These are phyloP conservation scores for Cinnamomum chago DNA, from an alignment of 164 flowering plant genomes.

Conservation along the genomic window DNA sequence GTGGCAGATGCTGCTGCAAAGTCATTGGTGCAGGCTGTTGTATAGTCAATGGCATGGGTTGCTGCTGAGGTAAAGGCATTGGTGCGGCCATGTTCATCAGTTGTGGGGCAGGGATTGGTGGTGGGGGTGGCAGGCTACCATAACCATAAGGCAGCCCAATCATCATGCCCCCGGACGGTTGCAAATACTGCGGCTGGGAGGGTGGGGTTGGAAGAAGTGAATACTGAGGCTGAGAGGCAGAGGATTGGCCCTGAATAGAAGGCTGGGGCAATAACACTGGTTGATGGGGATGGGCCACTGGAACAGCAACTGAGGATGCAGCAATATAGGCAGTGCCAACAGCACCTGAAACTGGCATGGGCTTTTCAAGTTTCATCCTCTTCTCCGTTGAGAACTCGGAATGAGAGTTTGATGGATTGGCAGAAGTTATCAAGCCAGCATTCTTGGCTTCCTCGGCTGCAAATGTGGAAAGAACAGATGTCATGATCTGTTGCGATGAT, in stretches of 20 bases:
- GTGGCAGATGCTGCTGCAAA: conserved; percentile 33
- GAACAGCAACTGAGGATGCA: conserved; percentile 24
- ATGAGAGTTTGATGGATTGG: conserved; percentile 31
- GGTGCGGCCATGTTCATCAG: conserved; percentile 30
- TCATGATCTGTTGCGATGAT: conserved; percentile 83
- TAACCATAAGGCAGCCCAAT: conserved; percentile 45
- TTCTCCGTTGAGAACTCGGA: conserved; percentile 25
- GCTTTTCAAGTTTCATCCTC: conserved; percentile 37
- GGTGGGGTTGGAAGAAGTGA: conserved; percentile 41
- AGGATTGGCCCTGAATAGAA: conserved; percentile 36
- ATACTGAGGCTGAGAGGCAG: conserved; percentile 55
- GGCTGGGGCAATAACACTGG: conserved; percentile 44
- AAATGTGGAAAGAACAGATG: conserved; percentile 83
- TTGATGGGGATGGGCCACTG: conserved; percentile 47
- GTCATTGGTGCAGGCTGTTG: conserved; percentile 26
- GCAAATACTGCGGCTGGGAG: conserved; percentile 56
- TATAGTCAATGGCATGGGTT: conserved; percentile 15
- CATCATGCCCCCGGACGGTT: conserved; percentile 46
- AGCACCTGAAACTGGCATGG: conserved; percentile 38
- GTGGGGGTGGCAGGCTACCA: conserved; percentile 30
- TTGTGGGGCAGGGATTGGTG: conserved; percentile 41
- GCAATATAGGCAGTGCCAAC: conserved; percentile 24
- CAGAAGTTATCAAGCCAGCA: conserved; percentile 40
- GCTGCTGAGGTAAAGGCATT: not conserved
- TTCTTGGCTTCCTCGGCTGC: conserved; percentile 87